Conservation (phyloP, 305 asterid genomes). For the Fraxinus floribunda region DNA sequence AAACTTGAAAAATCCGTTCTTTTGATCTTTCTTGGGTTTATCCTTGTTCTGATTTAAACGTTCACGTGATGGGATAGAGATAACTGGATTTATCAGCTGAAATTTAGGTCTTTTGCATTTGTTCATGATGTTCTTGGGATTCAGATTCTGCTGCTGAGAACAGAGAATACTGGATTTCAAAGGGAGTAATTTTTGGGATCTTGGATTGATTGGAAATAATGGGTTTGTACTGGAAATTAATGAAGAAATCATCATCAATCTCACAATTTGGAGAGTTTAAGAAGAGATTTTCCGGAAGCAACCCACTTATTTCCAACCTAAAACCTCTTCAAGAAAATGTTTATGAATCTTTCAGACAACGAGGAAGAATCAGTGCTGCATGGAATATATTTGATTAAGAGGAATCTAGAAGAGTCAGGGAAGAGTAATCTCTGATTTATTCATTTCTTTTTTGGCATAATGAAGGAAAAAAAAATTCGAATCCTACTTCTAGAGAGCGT, state of each 20-base stretch:
- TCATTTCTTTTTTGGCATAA: background rate
- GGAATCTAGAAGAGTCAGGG: background rate
- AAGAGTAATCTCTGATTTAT: background rate
- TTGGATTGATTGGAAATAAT: slow-evolving; percentile 17
- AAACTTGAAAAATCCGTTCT: slow-evolving; percentile 34
- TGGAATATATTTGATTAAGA: background rate
- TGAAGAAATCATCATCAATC: slow-evolving; percentile 40
- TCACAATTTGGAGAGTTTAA: slow-evolving; percentile 10
- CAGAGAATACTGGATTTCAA: slow-evolving; percentile 23
- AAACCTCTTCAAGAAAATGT: background rate
- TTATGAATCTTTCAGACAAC: slow-evolving; percentile 8
- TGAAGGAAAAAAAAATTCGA: background rate
- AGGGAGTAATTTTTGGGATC: slow-evolving; percentile 21
- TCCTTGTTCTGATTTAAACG: slow-evolving; percentile 20
- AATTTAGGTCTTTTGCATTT: slow-evolving; percentile 31
- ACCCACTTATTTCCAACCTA: background rate
- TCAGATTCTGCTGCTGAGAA: slow-evolving; percentile 31
- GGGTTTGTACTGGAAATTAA: slow-evolving; percentile 32
- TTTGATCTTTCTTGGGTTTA: slow-evolving; percentile 25
- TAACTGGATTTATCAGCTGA: slow-evolving; percentile 30
- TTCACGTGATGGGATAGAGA: slow-evolving; percentile 30
- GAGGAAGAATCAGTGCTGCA: background rate
- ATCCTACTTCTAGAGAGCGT: background rate
- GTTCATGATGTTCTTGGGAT: slow-evolving; percentile 24
- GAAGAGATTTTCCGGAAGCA: background rate